Base-by-base conservation (phyloP, 2,329 filamentous ascomycete species). In the Tolypocladium album region DNA sequence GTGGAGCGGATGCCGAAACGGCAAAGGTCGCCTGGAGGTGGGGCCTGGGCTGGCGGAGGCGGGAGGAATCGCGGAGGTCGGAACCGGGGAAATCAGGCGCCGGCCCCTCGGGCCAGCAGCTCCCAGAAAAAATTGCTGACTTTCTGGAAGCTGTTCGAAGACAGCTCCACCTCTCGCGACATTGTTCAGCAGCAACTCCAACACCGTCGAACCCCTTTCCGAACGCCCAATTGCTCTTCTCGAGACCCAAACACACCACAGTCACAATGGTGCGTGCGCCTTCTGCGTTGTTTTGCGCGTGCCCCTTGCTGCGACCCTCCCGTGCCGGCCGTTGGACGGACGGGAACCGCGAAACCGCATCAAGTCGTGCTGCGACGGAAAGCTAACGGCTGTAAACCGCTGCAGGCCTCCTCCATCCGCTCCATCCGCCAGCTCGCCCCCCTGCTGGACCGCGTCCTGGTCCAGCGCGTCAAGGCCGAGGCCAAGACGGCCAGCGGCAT, bases 401-500 rank as follows among this genome's bases (percentile, higher is more conserved):
- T 31, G 4, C 63, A 88, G 85, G 78, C 84, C 68, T 87, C 85
- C 73, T 84, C 92, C 67, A 85, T 97, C 81, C 94, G 93, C 78
- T 95, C 89, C 75, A 92, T 99, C 86, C 94, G 93, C 80, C 87
- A 88, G 72, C 92, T 99, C 70, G 89, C 88, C 62, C 94, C 94
- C 64, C 92, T 99, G 68, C 88, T 99, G 78, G 94, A 99, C 86
- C 93, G 94, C 71, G 92, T 99, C 69, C 88, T 99, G 66, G 91
- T 99, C 68, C 94, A 99, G 87, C 91, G 94, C 78, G 80, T 97
- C 80, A 97, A 97, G 83, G 90, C 93, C 71, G 93, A 97, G 80
- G 78, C 92, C 74, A 97, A 97, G 85, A 99, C 94, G 57, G 92
- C 94, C 69, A 88, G 88, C 72, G 94, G 94, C 71, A 96, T 99